A percentile compares a stretch with the other conserved stretches of the same genome.
Evolutionary conservation across 768 basidiomycete species (phyloP).

Genomic region (Suillus luteus): DNA sequence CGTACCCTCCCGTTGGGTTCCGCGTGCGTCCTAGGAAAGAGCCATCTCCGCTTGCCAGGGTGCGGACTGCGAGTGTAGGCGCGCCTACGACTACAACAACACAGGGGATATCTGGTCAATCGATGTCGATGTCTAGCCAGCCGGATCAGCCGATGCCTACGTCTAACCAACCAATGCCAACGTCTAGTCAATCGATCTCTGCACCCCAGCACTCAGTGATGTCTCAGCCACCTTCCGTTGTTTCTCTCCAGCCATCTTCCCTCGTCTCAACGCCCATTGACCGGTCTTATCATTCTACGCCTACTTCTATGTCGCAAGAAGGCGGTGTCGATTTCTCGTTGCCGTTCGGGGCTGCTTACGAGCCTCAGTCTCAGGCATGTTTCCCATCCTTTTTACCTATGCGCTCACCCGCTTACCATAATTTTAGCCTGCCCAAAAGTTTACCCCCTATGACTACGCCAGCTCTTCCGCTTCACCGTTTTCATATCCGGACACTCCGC

Average conservation of each 20-base stretch:
- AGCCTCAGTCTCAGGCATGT: constrained; percentile 16
- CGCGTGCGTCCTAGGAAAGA: constrained; percentile 46
- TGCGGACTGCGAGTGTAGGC: constrained; percentile 10
- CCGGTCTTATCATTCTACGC: constrained; percentile 1
- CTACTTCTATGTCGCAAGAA: constrained; percentile 13
- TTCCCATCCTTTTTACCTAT: too few relatives aligned
- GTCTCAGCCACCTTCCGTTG: neutral
- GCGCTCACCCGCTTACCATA: neutral
- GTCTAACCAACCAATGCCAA: constrained; percentile 13
- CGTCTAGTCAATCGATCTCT: constrained; percentile 5
- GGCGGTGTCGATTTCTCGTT: constrained; percentile 26
- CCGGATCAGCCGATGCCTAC: constrained; percentile 16
- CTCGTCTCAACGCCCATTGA: constrained; percentile 11
- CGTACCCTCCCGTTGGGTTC: constrained; percentile 47
- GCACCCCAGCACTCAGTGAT: neutral
- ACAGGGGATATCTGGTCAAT: constrained; percentile 3
- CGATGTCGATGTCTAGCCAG: constrained; percentile 11
- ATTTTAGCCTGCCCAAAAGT: neutral
- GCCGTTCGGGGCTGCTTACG: constrained; percentile 25
- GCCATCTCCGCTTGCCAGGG: constrained; percentile 23
- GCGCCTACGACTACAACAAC: constrained; percentile 18
- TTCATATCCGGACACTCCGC: constrained; percentile 1
- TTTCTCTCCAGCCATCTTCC: constrained; percentile 4
- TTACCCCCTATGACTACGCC: neutral
- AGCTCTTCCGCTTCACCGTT: constrained; percentile 3